Percentiles rank a stretch among this genome's conserved stretches.
Evolutionary conservation across 1,139 yeast species (phyloP).

Genomic region (Suhomyces kunorum): DNA sequence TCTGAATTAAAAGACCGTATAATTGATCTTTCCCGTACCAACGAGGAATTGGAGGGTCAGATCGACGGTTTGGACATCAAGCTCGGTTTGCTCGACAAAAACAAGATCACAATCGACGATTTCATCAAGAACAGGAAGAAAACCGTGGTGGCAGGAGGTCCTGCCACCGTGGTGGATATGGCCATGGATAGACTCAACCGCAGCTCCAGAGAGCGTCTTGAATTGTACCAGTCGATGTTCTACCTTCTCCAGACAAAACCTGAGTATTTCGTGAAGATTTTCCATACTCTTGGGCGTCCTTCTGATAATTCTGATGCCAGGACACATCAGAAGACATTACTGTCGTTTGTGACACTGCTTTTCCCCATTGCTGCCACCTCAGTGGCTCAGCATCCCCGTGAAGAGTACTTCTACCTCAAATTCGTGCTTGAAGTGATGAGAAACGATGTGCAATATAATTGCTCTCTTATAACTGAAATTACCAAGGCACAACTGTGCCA

Average conservation of each 20-base stretch:
- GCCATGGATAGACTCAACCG: slow-evolving; percentile 36
- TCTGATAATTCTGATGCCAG: slow-evolving; percentile 11
- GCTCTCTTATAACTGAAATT: slow-evolving; percentile 35
- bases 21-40: slow-evolving; percentile 59
- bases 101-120: slow-evolving; percentile 79
- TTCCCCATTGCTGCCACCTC: slow-evolving; percentile 45
- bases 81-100: slow-evolving; percentile 73
- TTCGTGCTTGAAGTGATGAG: slow-evolving; percentile 55
- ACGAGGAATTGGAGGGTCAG: slow-evolving; percentile 69
- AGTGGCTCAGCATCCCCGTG: slow-evolving; percentile 52
- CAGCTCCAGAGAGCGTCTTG: slow-evolving; percentile 47
- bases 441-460: slow-evolving; percentile 39
- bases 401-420: slow-evolving; percentile 70
- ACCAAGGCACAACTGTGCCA: slow-evolving; percentile 35
- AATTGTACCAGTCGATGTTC: slow-evolving; percentile 73
- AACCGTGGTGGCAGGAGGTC: slow-evolving; percentile 26
- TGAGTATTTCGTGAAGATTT: slow-evolving; percentile 59
- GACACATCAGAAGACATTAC: slow-evolving; percentile 37
- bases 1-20: slow-evolving; percentile 70
- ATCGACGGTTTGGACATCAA: slow-evolving; percentile 82
- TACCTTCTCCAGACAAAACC: slow-evolving; percentile 87
- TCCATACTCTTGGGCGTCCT: slow-evolving; percentile 22
- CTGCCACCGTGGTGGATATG: slow-evolving; percentile 17
- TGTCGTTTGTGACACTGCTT: slow-evolving; percentile 48
- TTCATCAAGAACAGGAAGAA: slow-evolving; percentile 58